phyloP scores from a whole-genome alignment of 1,139 yeast species.

The Suhomyces atakaporum region DNA sequence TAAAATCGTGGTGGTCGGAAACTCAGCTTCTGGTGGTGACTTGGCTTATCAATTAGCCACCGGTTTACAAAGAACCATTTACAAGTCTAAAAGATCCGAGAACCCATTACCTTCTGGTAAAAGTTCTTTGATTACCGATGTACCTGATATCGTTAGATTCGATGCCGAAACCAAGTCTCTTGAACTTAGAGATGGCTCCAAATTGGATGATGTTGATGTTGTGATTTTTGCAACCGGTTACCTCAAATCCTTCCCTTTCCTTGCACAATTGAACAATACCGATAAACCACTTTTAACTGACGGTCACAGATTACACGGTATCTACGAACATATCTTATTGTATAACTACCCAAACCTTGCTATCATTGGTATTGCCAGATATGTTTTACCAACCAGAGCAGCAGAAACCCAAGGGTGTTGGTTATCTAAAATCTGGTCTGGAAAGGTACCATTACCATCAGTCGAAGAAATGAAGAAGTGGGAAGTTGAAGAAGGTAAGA shows the following conservation, averaged over 20 bases:
- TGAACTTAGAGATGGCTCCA: conserved; percentile 28
- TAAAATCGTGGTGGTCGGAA: conserved; percentile 57
- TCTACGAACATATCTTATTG: conserved; percentile 56
- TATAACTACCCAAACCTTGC: conserved; percentile 58
- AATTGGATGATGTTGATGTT: conserved; percentile 42
- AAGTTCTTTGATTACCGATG: conserved; percentile 38
- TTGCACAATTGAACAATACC: conserved; percentile 20
- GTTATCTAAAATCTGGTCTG: conserved; percentile 56
- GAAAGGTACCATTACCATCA: conserved; percentile 46
- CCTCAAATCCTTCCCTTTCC: conserved; percentile 22
- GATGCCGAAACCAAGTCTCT: conserved; percentile 34
- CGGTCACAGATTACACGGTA: conserved; percentile 48
- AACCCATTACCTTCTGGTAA: conserved; percentile 43
- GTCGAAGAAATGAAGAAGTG: conserved; percentile 39
- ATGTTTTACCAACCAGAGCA: conserved; percentile 58
- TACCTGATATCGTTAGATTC: conserved; percentile 40
- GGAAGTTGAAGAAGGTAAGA: conserved; percentile 36
- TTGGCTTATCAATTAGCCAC: conserved; percentile 53
- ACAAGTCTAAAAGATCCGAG: conserved; percentile 47
- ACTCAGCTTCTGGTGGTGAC: conserved; percentile 64
- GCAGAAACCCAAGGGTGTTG: conserved; percentile 62
- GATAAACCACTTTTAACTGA: conserved; percentile 31
- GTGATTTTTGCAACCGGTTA: conserved; percentile 71
- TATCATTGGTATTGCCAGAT: conserved; percentile 51
- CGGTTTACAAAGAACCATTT: conserved; percentile 37